Evolutionary conservation across 1,284 basidiomycete species (phyloP).

Genomic region (Papiliotrema nemorosa): DNA sequence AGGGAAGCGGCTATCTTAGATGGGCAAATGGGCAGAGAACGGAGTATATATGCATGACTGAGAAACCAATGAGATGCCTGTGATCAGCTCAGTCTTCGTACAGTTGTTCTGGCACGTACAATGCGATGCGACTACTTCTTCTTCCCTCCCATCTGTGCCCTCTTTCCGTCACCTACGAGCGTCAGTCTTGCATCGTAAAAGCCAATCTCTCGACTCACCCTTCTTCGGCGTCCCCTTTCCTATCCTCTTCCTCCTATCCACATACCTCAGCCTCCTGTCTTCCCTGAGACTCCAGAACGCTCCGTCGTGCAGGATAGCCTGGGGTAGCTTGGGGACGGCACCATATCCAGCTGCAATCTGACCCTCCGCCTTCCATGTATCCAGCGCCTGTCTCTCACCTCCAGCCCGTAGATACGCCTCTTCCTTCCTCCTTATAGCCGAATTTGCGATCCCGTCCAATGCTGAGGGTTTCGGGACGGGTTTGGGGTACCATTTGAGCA

Average conservation of each 20-base stretch:
- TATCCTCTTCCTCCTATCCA: constrained; percentile 3
- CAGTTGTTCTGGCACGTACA: too few relatives aligned
- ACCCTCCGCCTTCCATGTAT: background rate
- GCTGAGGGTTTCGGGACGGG: background rate
- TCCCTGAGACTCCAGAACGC: background rate
- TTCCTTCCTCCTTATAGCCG: background rate
- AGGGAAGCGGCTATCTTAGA: too few relatives aligned
- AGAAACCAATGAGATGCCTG: too few relatives aligned
- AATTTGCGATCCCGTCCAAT: background rate
- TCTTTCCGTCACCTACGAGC: constrained; percentile 3
- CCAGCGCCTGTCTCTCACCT: background rate
- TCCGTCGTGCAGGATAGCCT: background rate
- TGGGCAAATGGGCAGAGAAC: too few relatives aligned
- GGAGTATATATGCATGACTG: too few relatives aligned
- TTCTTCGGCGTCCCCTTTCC: constrained; percentile 4
- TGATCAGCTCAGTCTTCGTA: too few relatives aligned
- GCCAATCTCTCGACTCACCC: background rate
- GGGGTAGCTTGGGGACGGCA: background rate
- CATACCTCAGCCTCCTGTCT: background rate
- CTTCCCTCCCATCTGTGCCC: background rate
- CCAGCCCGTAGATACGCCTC: background rate
- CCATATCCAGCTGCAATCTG: background rate
- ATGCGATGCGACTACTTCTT: too few relatives aligned
- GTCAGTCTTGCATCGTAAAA: background rate
- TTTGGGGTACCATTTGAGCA: constrained; percentile 63